Conservation (phyloP, 2,329 filamentous ascomycete genomes). For the Fusarium sp. region DNA sequence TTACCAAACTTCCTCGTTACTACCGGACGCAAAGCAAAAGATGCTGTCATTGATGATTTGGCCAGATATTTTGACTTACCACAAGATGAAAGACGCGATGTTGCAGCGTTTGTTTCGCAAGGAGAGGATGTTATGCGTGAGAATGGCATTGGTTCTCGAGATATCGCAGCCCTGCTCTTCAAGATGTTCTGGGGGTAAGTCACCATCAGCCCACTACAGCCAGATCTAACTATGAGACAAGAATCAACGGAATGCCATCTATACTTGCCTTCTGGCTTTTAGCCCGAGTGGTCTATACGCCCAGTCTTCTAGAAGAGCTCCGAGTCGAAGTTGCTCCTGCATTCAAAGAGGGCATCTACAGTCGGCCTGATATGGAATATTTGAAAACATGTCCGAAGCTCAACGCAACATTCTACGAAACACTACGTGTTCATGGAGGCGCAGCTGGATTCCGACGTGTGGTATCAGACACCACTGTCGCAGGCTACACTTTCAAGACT, state of each 20-base stretch:
- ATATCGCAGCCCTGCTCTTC: neutral
- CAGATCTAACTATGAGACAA: neutral
- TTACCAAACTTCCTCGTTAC: neutral
- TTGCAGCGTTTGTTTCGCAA: neutral
- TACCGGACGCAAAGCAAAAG: neutral
- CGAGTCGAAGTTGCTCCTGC: neutral
- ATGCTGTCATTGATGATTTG: neutral
- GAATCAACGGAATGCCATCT: neutral
- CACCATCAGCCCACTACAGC: rapidly evolving
- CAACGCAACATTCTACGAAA: neutral
- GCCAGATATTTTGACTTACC: neutral
- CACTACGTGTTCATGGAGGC: neutral
- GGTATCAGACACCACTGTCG: neutral
- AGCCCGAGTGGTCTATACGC: neutral
- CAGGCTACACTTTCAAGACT: neutral
- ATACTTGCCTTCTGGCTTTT: neutral
- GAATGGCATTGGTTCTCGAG: neutral
- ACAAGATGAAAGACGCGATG: neutral
- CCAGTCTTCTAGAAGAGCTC: neutral
- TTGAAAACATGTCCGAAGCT: neutral
- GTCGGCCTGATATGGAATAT: neutral
- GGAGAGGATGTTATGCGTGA: neutral
- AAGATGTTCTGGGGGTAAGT: neutral
- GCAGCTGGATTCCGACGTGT: neutral
- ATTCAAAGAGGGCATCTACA: neutral